Base-by-base conservation (phyloP, 352 stramenopile genomes). In the Globisporangium nodosum region DNA sequence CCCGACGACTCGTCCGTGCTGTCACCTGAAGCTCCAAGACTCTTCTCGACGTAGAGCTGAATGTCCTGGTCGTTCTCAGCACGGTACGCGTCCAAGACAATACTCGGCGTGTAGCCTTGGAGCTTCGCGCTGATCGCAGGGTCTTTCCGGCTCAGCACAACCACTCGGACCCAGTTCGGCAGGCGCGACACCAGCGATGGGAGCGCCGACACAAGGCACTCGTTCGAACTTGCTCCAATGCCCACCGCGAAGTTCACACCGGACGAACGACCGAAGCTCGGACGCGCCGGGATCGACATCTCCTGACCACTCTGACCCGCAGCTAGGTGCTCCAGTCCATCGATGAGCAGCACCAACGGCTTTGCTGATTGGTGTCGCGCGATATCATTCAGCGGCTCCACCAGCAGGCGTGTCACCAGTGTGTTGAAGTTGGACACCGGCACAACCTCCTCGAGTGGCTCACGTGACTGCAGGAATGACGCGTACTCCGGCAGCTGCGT, bases 381-480 rank as follows among this genome's bases (percentile, higher is more conserved):
- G 58, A 91, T 91, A 12, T 79, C 70, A 47, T 79, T 87, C 49
- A 91, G 57, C n/a, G 81, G 81, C 4, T 71, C 71, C 8, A 91
- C 64, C 16, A 91, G 63, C 40, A 91, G 42, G 7, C 81, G 70
- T 0, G 69, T 61, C 12, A 90, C 58, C 15, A 91, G 58, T 37
- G 71, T 68, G 6, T 66, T 64, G 33, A 91, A 84, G 8, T 71
- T 84, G 30, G 81, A 87, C n/a, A 91, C 76, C 0, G 79, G 77
- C 3, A 91, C 79, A 49, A 91, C 70, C 60, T 91, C 81, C 54
- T 91, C 81, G 2, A 91, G 59, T 0, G 81, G 81, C 33, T 88
- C 76, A 31, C 78, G 73, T n/a, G 76, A 73, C 43, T 91, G 81
- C 13, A 91, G 57, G 45, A 85, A 88, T 13, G 73, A 64, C 3